A percentile compares a stretch with the other conserved stretches of the same genome.
phyloP scores from a whole-genome alignment of 257 asterid genomes.

The Nemophila menziesii region DNA sequence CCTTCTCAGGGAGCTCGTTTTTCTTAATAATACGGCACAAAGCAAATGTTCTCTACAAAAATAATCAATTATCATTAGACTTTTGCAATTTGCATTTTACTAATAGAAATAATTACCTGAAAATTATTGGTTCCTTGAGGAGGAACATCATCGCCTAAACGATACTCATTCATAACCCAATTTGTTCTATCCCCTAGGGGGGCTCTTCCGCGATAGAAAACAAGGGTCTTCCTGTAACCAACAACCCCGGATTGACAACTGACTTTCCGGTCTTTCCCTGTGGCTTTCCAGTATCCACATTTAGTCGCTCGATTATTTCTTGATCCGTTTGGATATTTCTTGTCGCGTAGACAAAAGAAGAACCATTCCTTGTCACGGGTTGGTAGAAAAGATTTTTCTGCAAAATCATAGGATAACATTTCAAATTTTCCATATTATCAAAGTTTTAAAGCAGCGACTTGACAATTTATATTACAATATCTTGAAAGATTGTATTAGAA shows the following conservation, averaged over 20 bases:
- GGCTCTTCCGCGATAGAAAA: constrained; percentile 40
- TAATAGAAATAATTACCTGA: constrained; percentile 17
- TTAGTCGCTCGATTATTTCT: constrained; percentile 40
- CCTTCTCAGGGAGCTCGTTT: constrained; percentile 20
- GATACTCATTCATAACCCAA: constrained; percentile 49
- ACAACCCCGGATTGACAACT: constrained; percentile 23
- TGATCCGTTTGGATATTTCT: constrained; percentile 42
- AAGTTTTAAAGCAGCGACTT: too few relatives aligned
- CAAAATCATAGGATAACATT: constrained; percentile 8
- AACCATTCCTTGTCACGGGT: constrained; percentile 44
- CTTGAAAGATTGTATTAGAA: too few relatives aligned
- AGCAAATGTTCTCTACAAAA: constrained; percentile 32
- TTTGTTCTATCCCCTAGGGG: constrained; percentile 39
- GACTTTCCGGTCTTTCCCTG: constrained; percentile 37
- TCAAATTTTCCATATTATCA: background rate
- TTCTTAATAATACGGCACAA: constrained; percentile 38
- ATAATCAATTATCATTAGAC: background rate
- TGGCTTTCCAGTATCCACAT: constrained; percentile 50
- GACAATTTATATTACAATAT: background rate
- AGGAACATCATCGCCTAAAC: constrained; percentile 32
- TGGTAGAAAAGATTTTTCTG: constrained; percentile 46
- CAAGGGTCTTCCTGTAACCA: constrained; percentile 37
- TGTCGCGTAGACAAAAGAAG: constrained; percentile 42
- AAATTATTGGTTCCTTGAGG: constrained; percentile 29
- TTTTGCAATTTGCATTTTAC: background rate